phyloP scores from a whole-genome alignment of 441 rosid species.

The Geranium incanum region DNA sequence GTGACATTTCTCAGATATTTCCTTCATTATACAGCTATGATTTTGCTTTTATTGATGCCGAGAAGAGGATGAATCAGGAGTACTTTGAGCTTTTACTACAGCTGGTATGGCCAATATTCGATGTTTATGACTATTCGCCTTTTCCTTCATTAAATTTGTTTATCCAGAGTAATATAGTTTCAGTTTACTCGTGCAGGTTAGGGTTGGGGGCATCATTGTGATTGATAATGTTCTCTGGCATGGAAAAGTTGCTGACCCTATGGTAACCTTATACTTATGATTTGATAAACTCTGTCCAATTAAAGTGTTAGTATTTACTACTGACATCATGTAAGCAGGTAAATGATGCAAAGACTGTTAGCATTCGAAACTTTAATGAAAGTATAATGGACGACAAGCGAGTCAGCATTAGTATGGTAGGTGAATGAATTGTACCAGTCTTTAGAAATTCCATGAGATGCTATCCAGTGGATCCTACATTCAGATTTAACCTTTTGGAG shows the following conservation, averaged over 20 bases:
- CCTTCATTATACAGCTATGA: constrained; percentile 50
- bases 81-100: constrained; percentile 77
- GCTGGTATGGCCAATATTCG: constrained; percentile 47
- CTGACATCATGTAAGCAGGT: constrained; percentile 31
- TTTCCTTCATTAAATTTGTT: neutral
- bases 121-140: constrained; percentile 1
- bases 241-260: constrained; percentile 75
- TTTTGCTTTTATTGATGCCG: constrained; percentile 92
- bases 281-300: constrained; percentile 8
- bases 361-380: constrained; percentile 71
- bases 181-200: constrained; percentile 41
- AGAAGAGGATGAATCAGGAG: constrained; percentile 80
- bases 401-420: constrained; percentile 73
- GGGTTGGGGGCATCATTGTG: constrained; percentile 71
- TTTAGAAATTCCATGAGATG: neutral
- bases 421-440: constrained; percentile 15
- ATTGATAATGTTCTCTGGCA: constrained; percentile 95
- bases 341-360: constrained; percentile 58
- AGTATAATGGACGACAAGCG: constrained; percentile 61
- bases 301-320: constrained; percentile 6
- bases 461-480: constrained; percentile 9
- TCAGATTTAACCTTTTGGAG: constrained; percentile 10
- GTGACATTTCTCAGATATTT: constrained; percentile 9
- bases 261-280: constrained; percentile 33
- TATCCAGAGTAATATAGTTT: constrained; percentile 10